Conservation (phyloP, 2,329 filamentous ascomycete genomes). For the Podosphaera fusca region DNA sequence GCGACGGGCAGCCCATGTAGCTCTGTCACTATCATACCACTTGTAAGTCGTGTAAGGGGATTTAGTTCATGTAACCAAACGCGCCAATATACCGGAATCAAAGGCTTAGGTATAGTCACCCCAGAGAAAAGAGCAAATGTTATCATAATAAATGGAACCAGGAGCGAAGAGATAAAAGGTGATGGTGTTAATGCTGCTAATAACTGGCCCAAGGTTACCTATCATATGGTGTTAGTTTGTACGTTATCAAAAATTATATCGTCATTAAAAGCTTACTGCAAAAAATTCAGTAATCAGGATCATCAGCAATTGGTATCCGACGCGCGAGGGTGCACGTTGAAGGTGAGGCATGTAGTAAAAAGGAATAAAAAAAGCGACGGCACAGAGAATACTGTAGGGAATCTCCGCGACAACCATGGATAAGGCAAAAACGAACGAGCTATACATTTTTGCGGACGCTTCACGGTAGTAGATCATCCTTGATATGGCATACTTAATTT, state of each 20-base stretch:
- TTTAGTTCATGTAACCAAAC: conserved; percentile 61
- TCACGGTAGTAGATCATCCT: conserved; percentile 73
- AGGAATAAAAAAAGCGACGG: conserved; percentile 58
- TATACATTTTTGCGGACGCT: conserved; percentile 68
- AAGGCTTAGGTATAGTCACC: conserved; percentile 55
- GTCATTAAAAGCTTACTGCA: conserved; percentile 25
- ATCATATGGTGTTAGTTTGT: background rate
- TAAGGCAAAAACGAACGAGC: conserved; percentile 51
- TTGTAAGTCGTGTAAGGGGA: conserved; percentile 62
- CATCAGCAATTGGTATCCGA: conserved; percentile 75
- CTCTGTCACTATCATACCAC: conserved; percentile 59
- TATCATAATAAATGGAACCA: conserved; percentile 67
- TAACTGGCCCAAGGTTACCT: conserved; percentile 43
- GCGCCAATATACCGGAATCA: conserved; percentile 60
- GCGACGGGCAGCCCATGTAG: conserved; percentile 40
- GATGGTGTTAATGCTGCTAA: conserved; percentile 57
- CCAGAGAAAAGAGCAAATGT: conserved; percentile 72
- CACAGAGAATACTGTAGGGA: conserved; percentile 62
- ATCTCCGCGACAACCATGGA: conserved; percentile 66
- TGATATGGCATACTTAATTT: conserved; percentile 62
- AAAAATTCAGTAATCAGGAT: conserved; percentile 67
- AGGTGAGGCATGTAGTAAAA: conserved; percentile 72
- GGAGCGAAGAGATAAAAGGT: conserved; percentile 55
- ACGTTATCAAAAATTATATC: background rate
- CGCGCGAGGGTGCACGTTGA: conserved; percentile 34